Percentiles rank a stretch among this genome's conserved stretches.
Conservation (phyloP, 2,329 filamentous ascomycete species). For the Rachicladosporium sp. region DNA sequence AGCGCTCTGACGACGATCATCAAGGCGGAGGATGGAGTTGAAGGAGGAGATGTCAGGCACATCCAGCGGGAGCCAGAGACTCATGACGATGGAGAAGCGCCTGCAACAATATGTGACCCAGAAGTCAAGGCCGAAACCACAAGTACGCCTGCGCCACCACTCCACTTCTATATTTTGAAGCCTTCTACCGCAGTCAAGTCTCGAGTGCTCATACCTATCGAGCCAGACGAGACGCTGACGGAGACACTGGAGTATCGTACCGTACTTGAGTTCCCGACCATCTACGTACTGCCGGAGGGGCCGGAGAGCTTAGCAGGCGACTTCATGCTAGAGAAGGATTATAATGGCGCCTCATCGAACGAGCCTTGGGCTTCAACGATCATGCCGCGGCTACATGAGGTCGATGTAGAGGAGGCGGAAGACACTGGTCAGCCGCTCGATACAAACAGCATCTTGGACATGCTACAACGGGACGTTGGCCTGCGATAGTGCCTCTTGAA, state of each 20-base stretch:
- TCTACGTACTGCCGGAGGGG: conserved; percentile 45
- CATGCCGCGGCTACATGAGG: conserved; percentile 2
- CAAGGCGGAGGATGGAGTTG: no score
- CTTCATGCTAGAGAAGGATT: conserved; percentile 37
- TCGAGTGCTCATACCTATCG: conserved; percentile 49
- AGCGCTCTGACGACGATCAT: no score
- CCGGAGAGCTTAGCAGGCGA: conserved; percentile 21
- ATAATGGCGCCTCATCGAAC: conserved; percentile 23
- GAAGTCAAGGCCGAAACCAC: no score
- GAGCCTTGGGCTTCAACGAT: conserved; percentile 28
- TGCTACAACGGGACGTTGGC: conserved; percentile 29
- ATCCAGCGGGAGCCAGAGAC: no score
- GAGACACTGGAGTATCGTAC: conserved; percentile 48
- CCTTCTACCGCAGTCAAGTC: conserved; percentile 47
- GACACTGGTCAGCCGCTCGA: conserved; percentile 17
- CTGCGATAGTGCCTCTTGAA: neutral
- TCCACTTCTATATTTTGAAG: conserved; percentile 56
- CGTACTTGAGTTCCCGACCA: conserved; percentile 69
- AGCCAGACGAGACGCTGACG: conserved; percentile 37
- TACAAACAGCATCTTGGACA: conserved; percentile 29
- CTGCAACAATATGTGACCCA: no score
- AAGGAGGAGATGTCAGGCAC: no score
- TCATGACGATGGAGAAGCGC: no score
- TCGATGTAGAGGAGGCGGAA: conserved; percentile 7
- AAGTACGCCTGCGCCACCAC: no score